Evolutionary conservation across 2,329 filamentous ascomycete genomes (phyloP).

Genomic region (Orbilia javanica): DNA sequence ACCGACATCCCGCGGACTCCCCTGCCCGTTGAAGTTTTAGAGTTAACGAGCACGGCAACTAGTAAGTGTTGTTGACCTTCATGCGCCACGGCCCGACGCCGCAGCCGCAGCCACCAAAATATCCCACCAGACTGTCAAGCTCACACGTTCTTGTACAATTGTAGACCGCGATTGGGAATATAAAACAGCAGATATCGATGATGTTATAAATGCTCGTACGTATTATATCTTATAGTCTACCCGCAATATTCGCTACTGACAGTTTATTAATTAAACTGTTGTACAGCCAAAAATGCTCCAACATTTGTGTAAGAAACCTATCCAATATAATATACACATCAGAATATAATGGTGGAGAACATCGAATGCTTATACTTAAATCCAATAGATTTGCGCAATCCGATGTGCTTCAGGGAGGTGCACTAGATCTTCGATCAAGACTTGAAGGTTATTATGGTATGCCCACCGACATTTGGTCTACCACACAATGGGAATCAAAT

Average conservation of each 20-base stretch:
- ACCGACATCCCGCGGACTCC: background rate
- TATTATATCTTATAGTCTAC: background rate
- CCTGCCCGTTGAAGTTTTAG: background rate
- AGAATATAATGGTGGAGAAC: background rate
- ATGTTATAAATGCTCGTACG: background rate
- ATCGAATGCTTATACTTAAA: background rate
- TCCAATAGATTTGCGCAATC: background rate
- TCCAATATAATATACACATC: background rate
- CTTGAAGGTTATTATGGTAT: conserved; percentile 28
- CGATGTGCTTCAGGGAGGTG: background rate
- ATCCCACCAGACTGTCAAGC: too few species aligned
- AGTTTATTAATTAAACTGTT: background rate
- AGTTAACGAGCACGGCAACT: background rate
- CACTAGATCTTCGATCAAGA: background rate
- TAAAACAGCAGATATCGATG: background rate
- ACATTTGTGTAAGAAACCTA: conserved; percentile 3
- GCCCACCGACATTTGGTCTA: conserved; percentile 22
- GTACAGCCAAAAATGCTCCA: background rate
- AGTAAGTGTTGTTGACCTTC: background rate
- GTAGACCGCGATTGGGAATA: background rate
- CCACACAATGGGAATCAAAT: conserved; percentile 16
- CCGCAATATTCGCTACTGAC: background rate
- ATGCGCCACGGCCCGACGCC: background rate
- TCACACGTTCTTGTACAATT: background rate
- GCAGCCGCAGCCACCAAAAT: background rate